Conservation (phyloP, 192 early-diverging fungal genomes). For the Backusella morwellensis region DNA sequence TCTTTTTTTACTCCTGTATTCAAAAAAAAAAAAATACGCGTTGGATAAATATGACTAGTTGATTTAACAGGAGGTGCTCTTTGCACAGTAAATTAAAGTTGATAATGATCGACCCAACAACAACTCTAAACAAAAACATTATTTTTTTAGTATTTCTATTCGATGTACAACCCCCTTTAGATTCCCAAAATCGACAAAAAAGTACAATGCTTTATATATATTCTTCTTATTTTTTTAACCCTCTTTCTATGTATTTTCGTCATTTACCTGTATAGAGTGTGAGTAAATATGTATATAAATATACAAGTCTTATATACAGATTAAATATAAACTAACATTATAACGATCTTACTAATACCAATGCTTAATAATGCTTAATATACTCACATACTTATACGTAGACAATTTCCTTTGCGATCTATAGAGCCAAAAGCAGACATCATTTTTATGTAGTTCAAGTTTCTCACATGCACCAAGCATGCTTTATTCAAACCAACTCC, state of each 20-base stretch:
- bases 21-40: constrained; percentile 7
- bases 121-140: background rate
- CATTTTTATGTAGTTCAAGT: background rate
- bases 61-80: background rate
- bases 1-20: constrained; percentile 9
- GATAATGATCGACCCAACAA: constrained; percentile 5
- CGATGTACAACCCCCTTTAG: background rate
- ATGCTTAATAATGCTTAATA: background rate
- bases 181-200: background rate
- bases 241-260: background rate
- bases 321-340: background rate
- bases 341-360: background rate
- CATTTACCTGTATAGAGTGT: background rate
- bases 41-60: background rate
- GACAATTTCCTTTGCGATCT: background rate
- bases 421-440: background rate
- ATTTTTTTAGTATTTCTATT: background rate
- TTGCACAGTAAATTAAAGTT: constrained; percentile 12
- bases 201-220: background rate
- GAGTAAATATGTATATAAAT: background rate
- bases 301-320: background rate
- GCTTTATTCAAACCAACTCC: background rate
- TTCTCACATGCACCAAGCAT: background rate
- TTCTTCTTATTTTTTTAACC: background rate
- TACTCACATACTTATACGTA: background rate